Evolutionary conservation across 768 basidiomycete species (phyloP), one percentile per base, ranked within the genome.

Genomic region (Podaxis carcinomalis): DNA sequence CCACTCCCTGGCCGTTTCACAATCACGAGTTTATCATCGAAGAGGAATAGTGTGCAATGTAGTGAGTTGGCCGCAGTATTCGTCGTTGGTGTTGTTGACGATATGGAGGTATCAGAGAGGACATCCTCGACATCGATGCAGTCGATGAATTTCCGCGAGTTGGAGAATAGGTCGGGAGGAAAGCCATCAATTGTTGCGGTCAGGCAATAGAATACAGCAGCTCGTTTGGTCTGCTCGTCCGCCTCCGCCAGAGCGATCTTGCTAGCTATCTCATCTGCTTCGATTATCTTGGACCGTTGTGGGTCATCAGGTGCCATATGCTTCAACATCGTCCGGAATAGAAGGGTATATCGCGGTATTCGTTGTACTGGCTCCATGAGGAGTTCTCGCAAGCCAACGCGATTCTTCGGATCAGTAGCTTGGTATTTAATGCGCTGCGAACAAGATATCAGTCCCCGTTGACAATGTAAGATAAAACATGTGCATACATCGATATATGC

Each of bases 321-420:
- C 73, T 95, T 93, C 68, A 95, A 77, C 89, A 98, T 98, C 4
- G 83, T 91, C 62, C 92, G 89, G 73, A 96, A 93, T 65, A 98
- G 81, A 25, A 98, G 79, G 1, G 93, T 95, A 74, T 98, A 98
- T 65, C 96, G 82, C 3, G 95, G 95, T 68, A 98, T 93, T 36
- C 95, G 87, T 69, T 98, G 95, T 4, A 97, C 93, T 14, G 95
- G 95, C 66, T 98, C 95, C 88, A 96, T 96, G 21, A 98, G 80
- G 52, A 97, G 83, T 70, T 96, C 95, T 27, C 95, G 83, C 57
- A 98, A 78, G 47, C 92, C 94, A 59, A 96, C 83, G 42, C 93
- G 90, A 70, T 92, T 94, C 67, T 82, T 81, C 32, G 80, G 72
- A 65, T 92, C 92, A 21, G 84, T 77, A 14, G 84, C 84, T 64